Conservation (phyloP, 2,329 filamentous ascomycete genomes). For the Colletotrichum nymphaeae region DNA sequence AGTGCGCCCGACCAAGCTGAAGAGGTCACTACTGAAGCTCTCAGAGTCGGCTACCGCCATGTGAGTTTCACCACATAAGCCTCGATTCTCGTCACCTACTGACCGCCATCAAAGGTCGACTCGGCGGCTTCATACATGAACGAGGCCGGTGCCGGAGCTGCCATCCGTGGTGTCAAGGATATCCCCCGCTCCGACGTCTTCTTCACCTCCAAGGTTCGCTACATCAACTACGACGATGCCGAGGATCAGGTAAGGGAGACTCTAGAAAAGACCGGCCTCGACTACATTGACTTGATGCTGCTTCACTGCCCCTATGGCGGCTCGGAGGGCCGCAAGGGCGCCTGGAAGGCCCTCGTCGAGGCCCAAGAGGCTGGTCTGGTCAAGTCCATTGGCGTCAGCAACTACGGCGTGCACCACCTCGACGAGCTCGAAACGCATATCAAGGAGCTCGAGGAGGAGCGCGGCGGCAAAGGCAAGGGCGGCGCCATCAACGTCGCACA, state of each 20-base stretch:
- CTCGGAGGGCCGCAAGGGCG: constrained; percentile 64
- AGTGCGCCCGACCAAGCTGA: constrained; percentile 51
- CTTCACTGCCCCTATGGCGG: constrained; percentile 73
- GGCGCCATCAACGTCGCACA: constrained; percentile 86
- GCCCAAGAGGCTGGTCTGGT: constrained; percentile 71
- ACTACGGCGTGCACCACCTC: constrained; percentile 73
- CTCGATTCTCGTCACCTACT: neutral
- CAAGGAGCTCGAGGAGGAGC: constrained; percentile 69
- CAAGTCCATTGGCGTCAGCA: constrained; percentile 72
- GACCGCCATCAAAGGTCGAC: constrained; percentile 55
- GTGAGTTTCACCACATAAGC: constrained; percentile 43
- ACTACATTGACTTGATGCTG: constrained; percentile 75
- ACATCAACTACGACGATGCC: constrained; percentile 69
- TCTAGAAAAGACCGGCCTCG: constrained; percentile 69
- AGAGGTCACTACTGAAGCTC: constrained; percentile 55
- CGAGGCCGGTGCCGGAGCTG: constrained; percentile 59
- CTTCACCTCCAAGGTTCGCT: constrained; percentile 65
- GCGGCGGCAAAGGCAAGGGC: constrained; percentile 71
- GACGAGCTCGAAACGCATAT: constrained; percentile 70
- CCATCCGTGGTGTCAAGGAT: constrained; percentile 52
- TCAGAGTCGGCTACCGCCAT: constrained; percentile 65
- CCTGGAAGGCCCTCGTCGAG: constrained; percentile 74
- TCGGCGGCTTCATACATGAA: constrained; percentile 64
- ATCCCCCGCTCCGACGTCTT: constrained; percentile 61
- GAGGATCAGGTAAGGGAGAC: constrained; percentile 73